phyloP scores from a whole-genome alignment of 164 flowering plant species.

The Euptelea pleiosperma region DNA sequence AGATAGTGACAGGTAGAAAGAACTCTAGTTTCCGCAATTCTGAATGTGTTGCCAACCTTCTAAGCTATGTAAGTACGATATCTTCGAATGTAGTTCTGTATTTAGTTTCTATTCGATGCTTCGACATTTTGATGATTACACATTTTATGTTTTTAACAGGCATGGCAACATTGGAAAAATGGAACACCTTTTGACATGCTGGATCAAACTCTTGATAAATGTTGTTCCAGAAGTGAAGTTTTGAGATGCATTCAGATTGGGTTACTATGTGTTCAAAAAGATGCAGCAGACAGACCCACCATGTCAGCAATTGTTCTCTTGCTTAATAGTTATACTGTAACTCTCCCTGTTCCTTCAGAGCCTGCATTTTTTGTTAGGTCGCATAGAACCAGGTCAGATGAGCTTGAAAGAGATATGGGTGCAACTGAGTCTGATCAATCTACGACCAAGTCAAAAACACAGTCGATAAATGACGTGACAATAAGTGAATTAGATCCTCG shows the following conservation, averaged over 20 bases:
- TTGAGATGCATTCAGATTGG: conserved; percentile 30
- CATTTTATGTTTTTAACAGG: conserved; percentile 11
- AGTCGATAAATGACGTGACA: background rate
- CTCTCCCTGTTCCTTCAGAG: conserved; percentile 20
- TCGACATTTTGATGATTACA: background rate
- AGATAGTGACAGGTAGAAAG: conserved; percentile 23
- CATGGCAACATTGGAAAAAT: conserved; percentile 24
- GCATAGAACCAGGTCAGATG: background rate
- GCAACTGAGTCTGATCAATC: background rate
- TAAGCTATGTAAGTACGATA: conserved; percentile 13
- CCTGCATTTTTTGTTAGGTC: conserved; percentile 13
- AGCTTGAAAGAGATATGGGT: background rate
- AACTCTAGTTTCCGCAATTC: background rate
- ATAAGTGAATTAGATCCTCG: background rate
- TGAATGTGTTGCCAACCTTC: conserved; percentile 2
- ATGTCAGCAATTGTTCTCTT: conserved; percentile 27
- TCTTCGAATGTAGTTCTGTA: too few species aligned
- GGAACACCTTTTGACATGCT: conserved; percentile 13
- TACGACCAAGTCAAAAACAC: too few species aligned
- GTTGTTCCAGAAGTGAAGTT: conserved; percentile 14
- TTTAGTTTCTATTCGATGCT: background rate
- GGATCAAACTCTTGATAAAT: conserved; percentile 8
- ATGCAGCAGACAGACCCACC: conserved; percentile 19
- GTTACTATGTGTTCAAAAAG: conserved; percentile 33
- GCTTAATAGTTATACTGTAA: conserved; percentile 14